Conservation (phyloP, 2,329 filamentous ascomycete species). For the Tetracladium maxilliforme region DNA sequence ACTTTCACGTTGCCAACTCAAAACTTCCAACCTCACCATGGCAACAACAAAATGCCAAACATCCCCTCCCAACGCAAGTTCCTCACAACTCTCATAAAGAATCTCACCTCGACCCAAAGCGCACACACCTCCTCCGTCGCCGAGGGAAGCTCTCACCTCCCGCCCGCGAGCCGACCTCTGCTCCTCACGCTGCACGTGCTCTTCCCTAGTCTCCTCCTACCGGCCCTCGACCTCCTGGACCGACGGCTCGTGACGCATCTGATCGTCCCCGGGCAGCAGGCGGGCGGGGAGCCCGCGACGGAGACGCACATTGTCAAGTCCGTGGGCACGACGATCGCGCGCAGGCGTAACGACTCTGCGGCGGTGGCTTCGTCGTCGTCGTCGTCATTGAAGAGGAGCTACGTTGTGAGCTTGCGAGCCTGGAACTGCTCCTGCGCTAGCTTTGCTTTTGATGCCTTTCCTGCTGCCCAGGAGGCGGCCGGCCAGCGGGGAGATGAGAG, state of each 20-base stretch:
- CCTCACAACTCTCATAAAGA: constrained; percentile 31
- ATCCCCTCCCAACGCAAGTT: constrained; percentile 24
- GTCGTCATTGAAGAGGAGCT: constrained; percentile 27
- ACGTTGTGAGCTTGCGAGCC: constrained; percentile 56
- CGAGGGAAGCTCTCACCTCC: constrained; percentile 14
- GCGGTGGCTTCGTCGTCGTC: constrained; percentile 7
- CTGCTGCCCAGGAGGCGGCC: constrained; percentile 15
- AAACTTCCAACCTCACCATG: constrained; percentile 4
- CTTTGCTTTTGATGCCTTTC: constrained; percentile 63
- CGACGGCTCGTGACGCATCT: constrained; percentile 52
- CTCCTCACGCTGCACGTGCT: constrained; percentile 75
- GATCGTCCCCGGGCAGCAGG: constrained; percentile 8
- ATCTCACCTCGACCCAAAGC: constrained; percentile 18
- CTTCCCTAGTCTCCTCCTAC: constrained; percentile 68
- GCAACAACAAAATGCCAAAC: constrained; percentile 1
- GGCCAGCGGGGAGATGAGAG: constrained; percentile 2
- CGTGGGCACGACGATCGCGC: no score
- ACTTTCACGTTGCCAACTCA: no score
- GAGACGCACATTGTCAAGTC: no score
- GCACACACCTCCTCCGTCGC: constrained; percentile 4
- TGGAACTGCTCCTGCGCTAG: constrained; percentile 89
- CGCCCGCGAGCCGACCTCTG: constrained; percentile 30
- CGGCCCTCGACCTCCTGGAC: constrained; percentile 79
- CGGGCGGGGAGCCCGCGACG: constrained; percentile 3
- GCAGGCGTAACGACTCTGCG: no score